Evolutionary conservation across 352 stramenopile genomes (phyloP), one percentile per base, ranked within the genome.

Genomic region (Thalassiosira hispida): DNA sequence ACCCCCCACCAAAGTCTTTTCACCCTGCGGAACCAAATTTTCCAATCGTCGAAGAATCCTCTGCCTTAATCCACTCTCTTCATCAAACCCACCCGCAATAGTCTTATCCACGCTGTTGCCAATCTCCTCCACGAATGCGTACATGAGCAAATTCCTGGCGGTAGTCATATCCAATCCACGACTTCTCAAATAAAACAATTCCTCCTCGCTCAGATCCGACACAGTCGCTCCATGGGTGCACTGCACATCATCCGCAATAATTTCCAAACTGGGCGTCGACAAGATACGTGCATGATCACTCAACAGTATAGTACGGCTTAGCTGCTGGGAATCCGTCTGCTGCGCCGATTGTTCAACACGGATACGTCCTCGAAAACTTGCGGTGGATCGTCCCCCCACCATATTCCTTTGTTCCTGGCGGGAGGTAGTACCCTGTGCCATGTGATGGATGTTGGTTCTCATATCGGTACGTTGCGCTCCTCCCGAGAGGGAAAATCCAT

Each of bases 171-270:
- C 90, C 11, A 96, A 71, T 20, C 92, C 92, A 55, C 93, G 79
- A 67, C 84, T 88, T 62, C 85, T 79, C 11, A 96, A 81, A 73
- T 95, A 96, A 73, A 96, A 96, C 29, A 95, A 67, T 81, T 92
- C 85, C 73, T 95, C 91, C 77, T 96, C 93, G 46, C 89, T 90
- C 47, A 96, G 81, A 84, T 96, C 93, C 14, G 87, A 90, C 57
- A 96, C 81, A 5, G 93, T 95, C n/a, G 92, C 90, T 23, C 93
- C 93, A 78, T 96, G 93, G 6, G 89, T 93, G 79, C 93, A 96
- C 63, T 90, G 81, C 1, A 96, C 92, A 85, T 96, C 90, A 77
- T 95, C 92, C 1, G 92, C 92, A 79, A 94, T 93, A 66, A 96
- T 95, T 79, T 96, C 93, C 55, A 96, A 80, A 38, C 85, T 93